These are phyloP conservation scores for Simplicillium aogashimaense DNA, from an alignment of 2,329 filamentous ascomycete species.

Conservation along the genomic window DNA sequence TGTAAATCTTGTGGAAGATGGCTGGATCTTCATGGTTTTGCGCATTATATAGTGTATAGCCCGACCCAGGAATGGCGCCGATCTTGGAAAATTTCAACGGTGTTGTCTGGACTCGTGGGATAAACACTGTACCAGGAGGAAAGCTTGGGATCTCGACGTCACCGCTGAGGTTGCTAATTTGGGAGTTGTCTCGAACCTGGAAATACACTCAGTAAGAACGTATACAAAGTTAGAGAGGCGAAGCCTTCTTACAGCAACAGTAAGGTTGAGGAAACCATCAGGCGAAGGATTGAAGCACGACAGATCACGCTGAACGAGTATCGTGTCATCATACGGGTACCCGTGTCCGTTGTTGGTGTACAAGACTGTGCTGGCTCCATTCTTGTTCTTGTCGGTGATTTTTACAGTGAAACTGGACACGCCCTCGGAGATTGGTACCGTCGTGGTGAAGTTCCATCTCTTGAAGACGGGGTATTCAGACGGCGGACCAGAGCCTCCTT, in stretches of 20 bases:
- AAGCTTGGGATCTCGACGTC: not conserved
- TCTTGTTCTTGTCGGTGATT: conserved; percentile 7
- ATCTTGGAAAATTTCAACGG: not conserved
- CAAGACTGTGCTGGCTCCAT: not conserved
- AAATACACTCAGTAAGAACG: not conserved
- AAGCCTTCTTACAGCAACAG: not conserved
- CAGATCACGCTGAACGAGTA: not conserved
- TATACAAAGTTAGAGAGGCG: not conserved
- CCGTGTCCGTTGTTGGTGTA: not conserved
- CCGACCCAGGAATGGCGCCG: not conserved
- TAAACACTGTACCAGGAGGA: not conserved
- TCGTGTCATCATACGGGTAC: not conserved
- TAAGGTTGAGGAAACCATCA: not conserved
- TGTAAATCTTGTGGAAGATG: not conserved
- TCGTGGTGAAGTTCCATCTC: conserved; percentile 15
- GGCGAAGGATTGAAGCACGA: not conserved
- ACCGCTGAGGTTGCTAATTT: not conserved
- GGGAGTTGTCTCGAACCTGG: not conserved
- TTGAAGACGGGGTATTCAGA: conserved; percentile 8
- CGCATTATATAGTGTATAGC: not conserved
- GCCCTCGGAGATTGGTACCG: conserved; percentile 10
- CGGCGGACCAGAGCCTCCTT: no score
- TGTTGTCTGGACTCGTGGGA: not conserved
- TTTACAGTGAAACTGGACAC: conserved; percentile 15
- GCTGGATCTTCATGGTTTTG: not conserved